A percentile compares a stretch with the other conserved stretches of the same genome.
Evolutionary conservation across 352 stramenopile species (phyloP).

Genomic region (Thraustochytrium striatum): DNA sequence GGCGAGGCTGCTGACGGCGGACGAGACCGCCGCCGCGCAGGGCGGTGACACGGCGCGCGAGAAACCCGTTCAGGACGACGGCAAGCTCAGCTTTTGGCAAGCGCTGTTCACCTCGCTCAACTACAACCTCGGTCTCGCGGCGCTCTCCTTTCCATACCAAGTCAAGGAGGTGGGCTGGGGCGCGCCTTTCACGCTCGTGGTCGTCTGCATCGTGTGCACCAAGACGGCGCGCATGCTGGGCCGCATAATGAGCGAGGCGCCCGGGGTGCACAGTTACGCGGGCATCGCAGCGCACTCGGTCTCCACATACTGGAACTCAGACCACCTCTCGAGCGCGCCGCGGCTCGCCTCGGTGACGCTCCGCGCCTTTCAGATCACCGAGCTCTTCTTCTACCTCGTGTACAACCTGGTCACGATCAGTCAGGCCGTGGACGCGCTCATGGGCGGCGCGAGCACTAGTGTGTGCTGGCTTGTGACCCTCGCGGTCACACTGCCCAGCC

Average conservation of each 20-base stretch:
- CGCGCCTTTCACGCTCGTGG: not conserved
- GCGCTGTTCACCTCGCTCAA: constrained; percentile 46
- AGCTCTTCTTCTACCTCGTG: constrained; percentile 46
- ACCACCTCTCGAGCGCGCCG: not conserved
- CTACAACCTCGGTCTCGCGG: constrained; percentile 36
- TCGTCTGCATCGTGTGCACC: constrained; percentile 13
- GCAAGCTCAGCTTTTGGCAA: constrained; percentile 9
- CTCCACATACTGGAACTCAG: not conserved
- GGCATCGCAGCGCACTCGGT: constrained; percentile 7
- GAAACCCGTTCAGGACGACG: too few relatives aligned
- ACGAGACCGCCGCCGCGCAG: too few relatives aligned
- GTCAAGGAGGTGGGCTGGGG: not conserved
- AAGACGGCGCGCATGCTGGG: constrained; percentile 36
- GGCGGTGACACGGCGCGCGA: too few relatives aligned
- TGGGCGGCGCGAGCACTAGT: too few relatives aligned
- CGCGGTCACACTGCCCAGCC: not conserved
- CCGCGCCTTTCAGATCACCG: constrained; percentile 31
- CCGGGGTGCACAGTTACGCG: constrained; percentile 37
- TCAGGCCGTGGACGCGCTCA: constrained; percentile 9
- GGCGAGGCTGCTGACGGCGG: too few relatives aligned
- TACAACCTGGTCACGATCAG: constrained; percentile 16
- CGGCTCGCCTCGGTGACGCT: not conserved
- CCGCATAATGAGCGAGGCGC: not conserved
- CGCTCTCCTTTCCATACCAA: constrained; percentile 36
- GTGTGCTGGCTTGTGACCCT: too few relatives aligned